phyloP scores from a whole-genome alignment of 2,329 filamentous ascomycete species.

The Trichoderma sp. region DNA sequence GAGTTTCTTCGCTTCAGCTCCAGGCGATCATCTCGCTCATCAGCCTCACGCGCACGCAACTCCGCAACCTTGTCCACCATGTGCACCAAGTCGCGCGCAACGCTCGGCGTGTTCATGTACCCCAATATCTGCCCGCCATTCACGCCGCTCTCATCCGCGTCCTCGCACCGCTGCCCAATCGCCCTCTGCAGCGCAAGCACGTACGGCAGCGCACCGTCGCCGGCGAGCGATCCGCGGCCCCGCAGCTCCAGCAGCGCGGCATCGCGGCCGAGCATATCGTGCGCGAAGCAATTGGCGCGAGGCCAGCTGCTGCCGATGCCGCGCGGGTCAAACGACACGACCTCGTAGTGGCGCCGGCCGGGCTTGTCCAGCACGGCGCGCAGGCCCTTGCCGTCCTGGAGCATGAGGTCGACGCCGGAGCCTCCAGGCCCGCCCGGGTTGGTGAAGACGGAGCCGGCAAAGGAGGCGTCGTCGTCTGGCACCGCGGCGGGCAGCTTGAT shows the following conservation, averaged over 20 bases:
- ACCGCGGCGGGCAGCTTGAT: constrained; percentile 47
- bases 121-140: constrained; percentile 37
- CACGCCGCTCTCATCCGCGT: constrained; percentile 20
- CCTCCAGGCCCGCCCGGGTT: constrained; percentile 53
- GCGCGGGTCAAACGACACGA: constrained; percentile 51
- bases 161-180: constrained; percentile 38
- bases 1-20: background rate
- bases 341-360: constrained; percentile 44
- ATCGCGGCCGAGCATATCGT: constrained; percentile 34
- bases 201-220: background rate
- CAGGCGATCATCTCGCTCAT: background rate
- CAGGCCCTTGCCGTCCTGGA: constrained; percentile 24
- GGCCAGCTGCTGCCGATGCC: constrained; percentile 47
- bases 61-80: constrained; percentile 40
- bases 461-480: constrained; percentile 42
- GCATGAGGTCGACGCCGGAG: constrained; percentile 43
- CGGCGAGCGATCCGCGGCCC: background rate
- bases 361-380: constrained; percentile 34
- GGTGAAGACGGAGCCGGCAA: constrained; percentile 48
- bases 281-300: constrained; percentile 44
- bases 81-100: constrained; percentile 49
- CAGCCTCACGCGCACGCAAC: constrained; percentile 29
- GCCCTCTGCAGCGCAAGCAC: constrained; percentile 33
- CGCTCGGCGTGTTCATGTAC: constrained; percentile 44
- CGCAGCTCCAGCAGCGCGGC: background rate